Evolutionary conservation across 352 stramenopile genomes (phyloP), one percentile per base, ranked within the genome.

Genomic region (Phytophthora sojae): DNA sequence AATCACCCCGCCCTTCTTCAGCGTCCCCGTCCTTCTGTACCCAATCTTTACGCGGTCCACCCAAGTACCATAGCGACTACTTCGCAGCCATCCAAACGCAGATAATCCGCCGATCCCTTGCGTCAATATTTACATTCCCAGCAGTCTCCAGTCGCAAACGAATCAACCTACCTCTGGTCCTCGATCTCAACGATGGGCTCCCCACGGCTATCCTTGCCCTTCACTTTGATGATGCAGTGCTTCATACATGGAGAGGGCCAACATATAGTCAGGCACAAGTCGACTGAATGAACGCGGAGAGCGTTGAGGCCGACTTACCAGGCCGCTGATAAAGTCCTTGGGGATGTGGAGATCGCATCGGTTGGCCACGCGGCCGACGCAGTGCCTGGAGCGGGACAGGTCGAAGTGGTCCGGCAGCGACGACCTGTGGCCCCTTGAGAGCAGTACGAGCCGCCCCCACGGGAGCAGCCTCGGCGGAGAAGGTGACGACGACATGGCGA

Each of bases 391-490:
- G 17, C 63, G 67, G 6, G 50, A 54, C 45, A 92, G 80, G 29
- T 87, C 70, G 32, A 86, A 54, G 59, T 91, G 72, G 45, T 91
- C 71, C n/a, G 45, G 73, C 56, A 86, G 53, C 6, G 62, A 42
- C 17, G 65, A 71, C 5, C 55, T 59, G 2, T 81, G 19, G 2
- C 49, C 44, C 47, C 72, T 67, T 6, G 70, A 71, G 4, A 89
- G 45, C 56, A 86, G 71, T 70, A 79, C 80, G 59, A 92, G 85
- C 21, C 83, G 83, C 4, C 81, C 86, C 86, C 86, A 94, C 8
- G 82, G 76, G 56, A 72, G 64, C 42, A 79, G 55, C 57, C 60
- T 19, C 6, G 29, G 37, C 19, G 37, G 32, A 6, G 61, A 15
- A 29, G 35, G 11, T 2, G 15, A 1, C 21, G 55, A 32, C 39